Evolutionary conservation across 805 yeast genomes (phyloP).

Genomic region (Candida nanaspora): DNA sequence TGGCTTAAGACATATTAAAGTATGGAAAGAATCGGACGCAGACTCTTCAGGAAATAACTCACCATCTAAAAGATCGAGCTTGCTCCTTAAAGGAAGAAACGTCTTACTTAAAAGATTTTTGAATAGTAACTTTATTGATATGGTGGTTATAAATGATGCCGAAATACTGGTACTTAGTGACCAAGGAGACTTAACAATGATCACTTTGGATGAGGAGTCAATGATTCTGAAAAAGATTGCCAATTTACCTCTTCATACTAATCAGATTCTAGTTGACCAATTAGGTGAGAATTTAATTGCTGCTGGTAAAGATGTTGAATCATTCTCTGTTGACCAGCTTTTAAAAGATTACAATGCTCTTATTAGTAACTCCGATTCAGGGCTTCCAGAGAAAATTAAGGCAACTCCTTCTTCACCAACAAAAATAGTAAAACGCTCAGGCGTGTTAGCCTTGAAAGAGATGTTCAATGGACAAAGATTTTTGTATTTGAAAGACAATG

Average conservation of each 20-base stretch:
- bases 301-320: constrained; percentile 10
- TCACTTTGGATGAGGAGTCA: constrained; percentile 19
- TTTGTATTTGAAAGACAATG: constrained; percentile 28
- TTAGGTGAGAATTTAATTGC: constrained; percentile 9
- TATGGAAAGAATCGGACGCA: constrained; percentile 38
- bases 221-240: constrained; percentile 12
- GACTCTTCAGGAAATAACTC: constrained; percentile 6
- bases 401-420: constrained; percentile 21
- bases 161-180: constrained; percentile 31
- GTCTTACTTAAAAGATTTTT: constrained; percentile 45
- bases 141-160: constrained; percentile 25
- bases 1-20: constrained; percentile 55
- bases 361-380: constrained; percentile 1
- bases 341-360: constrained; percentile 2
- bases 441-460: constrained; percentile 24
- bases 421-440: constrained; percentile 21
- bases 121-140: constrained; percentile 42
- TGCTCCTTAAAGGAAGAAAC: constrained; percentile 47
- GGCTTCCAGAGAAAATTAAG: constrained; percentile 5
- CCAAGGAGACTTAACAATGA: constrained; percentile 25
- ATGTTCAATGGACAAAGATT: constrained; percentile 19
- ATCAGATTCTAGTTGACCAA: constrained; percentile 17
- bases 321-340: constrained; percentile 11
- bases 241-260: constrained; percentile 11
- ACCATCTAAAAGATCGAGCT: neutral